Base-by-base conservation (phyloP, 192 early-diverging fungal genomes). In the Gamsiella multidivaricata region DNA sequence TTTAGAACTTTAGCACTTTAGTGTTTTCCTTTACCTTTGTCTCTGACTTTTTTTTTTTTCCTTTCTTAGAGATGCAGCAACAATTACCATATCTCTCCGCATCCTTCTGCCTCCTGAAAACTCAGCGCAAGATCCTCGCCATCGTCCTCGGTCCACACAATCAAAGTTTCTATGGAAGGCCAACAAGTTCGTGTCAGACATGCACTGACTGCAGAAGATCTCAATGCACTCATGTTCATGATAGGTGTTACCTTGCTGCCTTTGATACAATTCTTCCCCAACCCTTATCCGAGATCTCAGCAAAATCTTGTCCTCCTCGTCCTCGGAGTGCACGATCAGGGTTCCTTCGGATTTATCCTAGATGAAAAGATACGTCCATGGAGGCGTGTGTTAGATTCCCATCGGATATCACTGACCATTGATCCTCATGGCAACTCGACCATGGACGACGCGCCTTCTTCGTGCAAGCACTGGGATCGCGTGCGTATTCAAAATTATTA, bases 101-200 rank as follows among this genome's bases (percentile, higher is more conserved):
- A 97, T 47, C 94, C 95, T n/a, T 87, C 91, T 42, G 88, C 86
- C 65, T 94, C 92, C 83, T 97, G 93, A 81, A 98, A 98, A 66
- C 94, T 96, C 28, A 98, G 85, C 11, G 97, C 97, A 32, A 96
- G 81, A 73, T 98, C 95, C 31, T 86, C 70, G 14, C 89, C 89
- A 41, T 87, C 85, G 17, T 84, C 81, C 70, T 95, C 92, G 9
- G 90, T 88, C 95, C 97, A 98, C n/a, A 96, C 91, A 84, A 98
- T 95, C 63, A 96, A 80, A 32, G 97, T 97, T 26, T 92, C 95
- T 94, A 88, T 68, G 59, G 64, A 51, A 41, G 34, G 55, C 25
- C 29, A 34, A 29, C 6, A 61, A 36, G 5, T n/a, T n/a, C n/a
- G n/a, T n/a, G n/a, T n/a, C n/a, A n/a, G n/a, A n/a, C n/a, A n/a